Conservation (phyloP, 495 filamentous ascomycete species). For the Annulohypoxylon maeteangense region DNA sequence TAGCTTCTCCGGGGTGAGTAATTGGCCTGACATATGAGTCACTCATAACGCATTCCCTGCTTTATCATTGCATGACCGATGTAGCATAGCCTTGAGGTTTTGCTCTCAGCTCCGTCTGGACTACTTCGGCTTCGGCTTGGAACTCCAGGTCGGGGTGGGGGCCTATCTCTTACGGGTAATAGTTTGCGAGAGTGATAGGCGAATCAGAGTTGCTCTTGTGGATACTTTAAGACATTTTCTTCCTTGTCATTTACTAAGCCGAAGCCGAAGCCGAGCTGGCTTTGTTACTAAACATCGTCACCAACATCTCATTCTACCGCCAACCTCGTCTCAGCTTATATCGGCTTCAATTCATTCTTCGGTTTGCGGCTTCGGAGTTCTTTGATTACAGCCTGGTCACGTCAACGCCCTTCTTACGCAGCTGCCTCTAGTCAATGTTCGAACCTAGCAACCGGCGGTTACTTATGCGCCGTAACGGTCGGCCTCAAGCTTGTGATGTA, state of each 20-base stretch:
- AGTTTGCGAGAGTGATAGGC: not conserved
- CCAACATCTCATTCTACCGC: not conserved
- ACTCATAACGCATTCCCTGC: not conserved
- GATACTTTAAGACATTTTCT: not conserved
- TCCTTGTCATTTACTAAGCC: constrained; percentile 25
- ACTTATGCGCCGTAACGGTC: constrained; percentile 43
- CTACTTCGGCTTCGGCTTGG: constrained; percentile 14
- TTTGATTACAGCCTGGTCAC: not conserved
- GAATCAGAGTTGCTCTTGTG: constrained; percentile 18
- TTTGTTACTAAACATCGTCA: not conserved
- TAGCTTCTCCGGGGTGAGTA: not conserved
- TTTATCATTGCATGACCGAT: not conserved
- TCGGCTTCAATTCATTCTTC: constrained; percentile 10
- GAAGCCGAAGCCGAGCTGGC: constrained; percentile 40
- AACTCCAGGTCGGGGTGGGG: not conserved
- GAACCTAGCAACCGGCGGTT: not conserved
- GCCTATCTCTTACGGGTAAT: not conserved
- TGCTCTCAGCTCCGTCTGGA: not conserved
- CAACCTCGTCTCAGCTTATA: not conserved
- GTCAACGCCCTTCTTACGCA: not conserved
- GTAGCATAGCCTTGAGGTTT: not conserved
- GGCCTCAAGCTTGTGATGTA: constrained; percentile 46
- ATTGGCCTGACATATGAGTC: not conserved
- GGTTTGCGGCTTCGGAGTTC: constrained; percentile 1
- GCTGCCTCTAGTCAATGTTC: constrained; percentile 7